Evolutionary conservation across 1,139 yeast species (phyloP), one percentile per base, ranked within the genome.

Genomic region (Debaryomycetaceae sp.): DNA sequence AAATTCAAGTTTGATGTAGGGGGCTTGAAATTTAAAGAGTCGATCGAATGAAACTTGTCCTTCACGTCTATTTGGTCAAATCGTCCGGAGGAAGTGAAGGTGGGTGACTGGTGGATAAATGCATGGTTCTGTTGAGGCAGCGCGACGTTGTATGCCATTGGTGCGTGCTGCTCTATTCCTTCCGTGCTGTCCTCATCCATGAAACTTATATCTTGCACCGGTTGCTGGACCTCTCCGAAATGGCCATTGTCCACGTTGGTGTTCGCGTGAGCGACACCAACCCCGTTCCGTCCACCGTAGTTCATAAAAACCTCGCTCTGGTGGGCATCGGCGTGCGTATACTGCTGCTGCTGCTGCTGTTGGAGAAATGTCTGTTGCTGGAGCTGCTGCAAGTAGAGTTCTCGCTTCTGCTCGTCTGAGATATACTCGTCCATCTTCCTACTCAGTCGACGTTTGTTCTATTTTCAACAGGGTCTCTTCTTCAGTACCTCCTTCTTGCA

Each of bases 131-230:
- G 31, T 4, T 27, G 31, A 11, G 31, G 31, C 31, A 27, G 31
- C 31, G 8, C 31, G 11, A 7, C 31, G 8, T 7, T 27, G 36
- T 34, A 13, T 3, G 8, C 24, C 8, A 36, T 17, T 13, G 38
- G 38, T 7, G 20, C 4, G 3, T 36, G 11, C 3, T 13, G 13
- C 38, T 57, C 64, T 45, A 59, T 34, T 27, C 55, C 45, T 17
- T 52, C 54, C n/a, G 59, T 52, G 34, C 63, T 58, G 49, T 72
- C 78, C 44, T 71, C 75, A 34, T 72, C 77, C 77, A 72, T 72
- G 51, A 58, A 68, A 49, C 72, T 66, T 39, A 62, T 70, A 39
- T 70, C 70, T 34, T 53, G 46, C 23, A 35, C 23, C 17, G 38
- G 39, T 8, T 36, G 40, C 34, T 48, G 48, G 3, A 11, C 11